Base-by-base conservation (phyloP, 306 rosid genomes). In the Citrullus amarus region DNA sequence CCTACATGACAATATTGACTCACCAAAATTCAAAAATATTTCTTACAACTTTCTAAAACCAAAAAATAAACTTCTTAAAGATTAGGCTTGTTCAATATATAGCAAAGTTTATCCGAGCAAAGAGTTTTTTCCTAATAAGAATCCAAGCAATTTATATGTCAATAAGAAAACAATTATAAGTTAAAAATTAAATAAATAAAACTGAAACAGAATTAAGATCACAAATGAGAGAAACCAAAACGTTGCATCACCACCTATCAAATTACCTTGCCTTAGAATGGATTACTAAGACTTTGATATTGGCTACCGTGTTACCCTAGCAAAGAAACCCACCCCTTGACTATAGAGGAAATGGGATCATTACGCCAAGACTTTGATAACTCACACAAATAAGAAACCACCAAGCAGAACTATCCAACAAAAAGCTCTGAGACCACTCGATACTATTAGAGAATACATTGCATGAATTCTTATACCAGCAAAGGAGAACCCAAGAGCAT, bases 1-100 rank as follows among this genome's bases (percentile, higher is more conserved):
- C 83, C 97, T 89, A 85, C 78, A 82, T 15, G 17, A 59, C 18
- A 34, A 16, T 44, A 12, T 61, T 59, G 20, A 17, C 46, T 20
- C 18, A 55, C 38, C 34, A 25, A 70, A 70, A 70, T 70, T 67
- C 3, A 70, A 46, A 70, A 70, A 70, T 46, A 28, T 46, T 70
- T 41, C 34, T n/a, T n/a, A 18, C 34, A 38, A n/a, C 51, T 70
- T 70, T 46, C 57, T 69, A 41, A 20, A 48, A 69, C 38, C 54
- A 46, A 44, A 3, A 51, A 22, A 25, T 9, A 55, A n/a, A 55
- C n/a, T 71, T 43, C 15, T 20, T 22, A 11, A 44, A 44, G 8
- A 44, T 46, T 46, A 44, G 57, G 5, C 1, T 22, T 43, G 76
- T 69, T 71, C 22, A 44, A 22, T 71, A 25, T 9, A 72, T 28